Percentiles rank a stretch among this genome's conserved stretches.
phyloP scores from a whole-genome alignment of 805 yeast species.

The Saccharomyces paradoxus region DNA sequence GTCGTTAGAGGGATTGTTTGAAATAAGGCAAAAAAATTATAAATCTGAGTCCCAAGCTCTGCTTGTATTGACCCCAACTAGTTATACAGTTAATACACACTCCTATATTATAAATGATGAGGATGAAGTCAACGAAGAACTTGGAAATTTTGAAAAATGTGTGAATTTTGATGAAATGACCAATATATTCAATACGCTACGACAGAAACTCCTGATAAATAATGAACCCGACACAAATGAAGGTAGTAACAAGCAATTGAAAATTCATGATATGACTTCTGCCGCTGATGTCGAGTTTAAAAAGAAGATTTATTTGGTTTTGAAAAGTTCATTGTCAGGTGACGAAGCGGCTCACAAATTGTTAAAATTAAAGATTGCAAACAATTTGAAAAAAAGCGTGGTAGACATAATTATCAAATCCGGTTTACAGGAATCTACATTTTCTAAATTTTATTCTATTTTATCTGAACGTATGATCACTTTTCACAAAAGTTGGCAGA shows the following conservation, averaged over 20 bases:
- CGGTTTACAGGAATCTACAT: slow-evolving; percentile 78
- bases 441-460: slow-evolving; percentile 76
- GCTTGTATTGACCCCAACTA: slow-evolving; percentile 13
- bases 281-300: slow-evolving; percentile 55
- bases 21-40: slow-evolving; percentile 39
- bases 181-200: not conserved
- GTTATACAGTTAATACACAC: slow-evolving; percentile 23
- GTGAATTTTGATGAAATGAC: slow-evolving; percentile 3
- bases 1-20: slow-evolving; percentile 45
- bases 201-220: not conserved
- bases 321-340: slow-evolving; percentile 84
- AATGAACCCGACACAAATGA: not conserved
- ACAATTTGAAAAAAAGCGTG: slow-evolving; percentile 42
- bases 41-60: slow-evolving; percentile 1
- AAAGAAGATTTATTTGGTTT: slow-evolving; percentile 67
- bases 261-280: slow-evolving; percentile 61
- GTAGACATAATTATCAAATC: slow-evolving; percentile 71
- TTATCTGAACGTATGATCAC: slow-evolving; percentile 59
- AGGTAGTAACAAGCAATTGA: slow-evolving; percentile 1
- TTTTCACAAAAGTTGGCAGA: slow-evolving; percentile 48
- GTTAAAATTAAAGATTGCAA: slow-evolving; percentile 40
- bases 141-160: slow-evolving; percentile 1
- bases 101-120: slow-evolving; percentile 8
- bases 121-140: not conserved
- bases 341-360: slow-evolving; percentile 91